These are phyloP conservation scores for Cystobasidium ongulense DNA, from an alignment of 768 basidiomycete genomes.

Conservation along the genomic window DNA sequence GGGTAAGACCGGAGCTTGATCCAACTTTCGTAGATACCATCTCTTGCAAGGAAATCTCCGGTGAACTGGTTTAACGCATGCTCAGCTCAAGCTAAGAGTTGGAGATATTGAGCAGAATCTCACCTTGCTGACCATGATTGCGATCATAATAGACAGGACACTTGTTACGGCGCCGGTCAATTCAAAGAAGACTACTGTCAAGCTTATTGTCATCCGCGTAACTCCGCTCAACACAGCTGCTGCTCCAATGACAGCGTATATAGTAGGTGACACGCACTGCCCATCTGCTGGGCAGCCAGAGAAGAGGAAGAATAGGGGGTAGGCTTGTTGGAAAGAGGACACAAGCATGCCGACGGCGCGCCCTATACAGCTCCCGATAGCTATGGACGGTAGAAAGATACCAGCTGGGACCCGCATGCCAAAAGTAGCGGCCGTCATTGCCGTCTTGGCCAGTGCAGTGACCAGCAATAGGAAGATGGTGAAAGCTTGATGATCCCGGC, in stretches of 20 bases:
- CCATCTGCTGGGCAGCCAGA: conserved; percentile 58
- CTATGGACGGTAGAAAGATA: conserved; percentile 91
- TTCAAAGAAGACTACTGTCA: conserved; percentile 70
- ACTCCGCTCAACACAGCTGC: conserved; percentile 89
- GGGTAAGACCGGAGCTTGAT: conserved; percentile 41
- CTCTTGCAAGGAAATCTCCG: conserved; percentile 80
- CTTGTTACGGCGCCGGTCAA: conserved; percentile 89
- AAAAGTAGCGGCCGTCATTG: conserved; percentile 77
- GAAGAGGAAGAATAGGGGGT: conserved; percentile 61
- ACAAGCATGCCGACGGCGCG: conserved; percentile 72
- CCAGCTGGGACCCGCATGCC: conserved; percentile 88
- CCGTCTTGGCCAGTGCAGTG: conserved; percentile 72
- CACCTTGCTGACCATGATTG: conserved; percentile 52
- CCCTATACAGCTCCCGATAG: conserved; percentile 88
- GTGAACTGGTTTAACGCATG: conserved; percentile 84
- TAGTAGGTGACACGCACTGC: conserved; percentile 72
- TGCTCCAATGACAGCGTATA: conserved; percentile 56
- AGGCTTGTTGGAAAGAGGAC: conserved; percentile 62
- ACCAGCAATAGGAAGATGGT: conserved; percentile 60
- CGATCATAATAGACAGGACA: conserved; percentile 49
- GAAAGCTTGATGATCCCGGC: conserved; percentile 49
- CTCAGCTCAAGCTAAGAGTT: conserved; percentile 46
- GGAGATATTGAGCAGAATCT: conserved; percentile 56
- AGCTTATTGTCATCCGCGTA: conserved; percentile 78
- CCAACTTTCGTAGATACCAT: conserved; percentile 58